Conservation (phyloP, 495 filamentous ascomycete species). For the Antarctomyces pellizariae region DNA sequence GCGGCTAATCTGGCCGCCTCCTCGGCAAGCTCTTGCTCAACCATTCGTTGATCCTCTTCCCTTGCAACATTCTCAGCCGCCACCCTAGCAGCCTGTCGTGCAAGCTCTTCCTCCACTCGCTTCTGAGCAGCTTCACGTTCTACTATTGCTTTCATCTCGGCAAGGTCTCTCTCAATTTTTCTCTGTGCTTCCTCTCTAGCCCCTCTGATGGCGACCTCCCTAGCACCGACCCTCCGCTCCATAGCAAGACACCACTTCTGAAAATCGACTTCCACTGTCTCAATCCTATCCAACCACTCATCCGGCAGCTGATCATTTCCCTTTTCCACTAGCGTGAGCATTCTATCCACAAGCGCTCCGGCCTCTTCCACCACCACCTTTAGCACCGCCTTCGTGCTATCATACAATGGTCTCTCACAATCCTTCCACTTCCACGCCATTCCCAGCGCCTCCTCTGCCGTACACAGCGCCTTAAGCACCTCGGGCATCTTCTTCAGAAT, state of each 20-base stretch:
- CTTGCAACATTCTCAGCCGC: no score
- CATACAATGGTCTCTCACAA: conserved; percentile 23
- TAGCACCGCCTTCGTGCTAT: conserved; percentile 37
- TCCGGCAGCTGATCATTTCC: conserved; percentile 65
- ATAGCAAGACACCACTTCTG: conserved; percentile 38
- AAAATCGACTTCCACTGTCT: conserved; percentile 59
- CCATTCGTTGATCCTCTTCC: conserved; percentile 11
- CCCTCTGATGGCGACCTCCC: no score
- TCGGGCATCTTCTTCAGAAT: conserved; percentile 49
- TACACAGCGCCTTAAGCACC: conserved; percentile 39
- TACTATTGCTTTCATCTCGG: no score
- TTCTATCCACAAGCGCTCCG: conserved; percentile 51
- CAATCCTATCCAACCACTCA: conserved; percentile 66
- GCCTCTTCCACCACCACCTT: conserved; percentile 43
- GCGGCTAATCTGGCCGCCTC: no score
- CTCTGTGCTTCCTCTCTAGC: no score
- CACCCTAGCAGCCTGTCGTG: no score
- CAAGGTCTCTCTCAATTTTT: no score
- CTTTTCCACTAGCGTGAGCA: conserved; percentile 70
- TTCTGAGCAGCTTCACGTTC: no score
- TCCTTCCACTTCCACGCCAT: conserved; percentile 26
- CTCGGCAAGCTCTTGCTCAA: conserved; percentile 8
- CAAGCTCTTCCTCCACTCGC: no score
- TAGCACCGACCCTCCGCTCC: conserved; percentile 8
- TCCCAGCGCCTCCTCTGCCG: conserved; percentile 35